These are phyloP conservation scores for Penicillium cosmopolitanum DNA, from an alignment of 495 filamentous ascomycete species.

Conservation along the genomic window DNA sequence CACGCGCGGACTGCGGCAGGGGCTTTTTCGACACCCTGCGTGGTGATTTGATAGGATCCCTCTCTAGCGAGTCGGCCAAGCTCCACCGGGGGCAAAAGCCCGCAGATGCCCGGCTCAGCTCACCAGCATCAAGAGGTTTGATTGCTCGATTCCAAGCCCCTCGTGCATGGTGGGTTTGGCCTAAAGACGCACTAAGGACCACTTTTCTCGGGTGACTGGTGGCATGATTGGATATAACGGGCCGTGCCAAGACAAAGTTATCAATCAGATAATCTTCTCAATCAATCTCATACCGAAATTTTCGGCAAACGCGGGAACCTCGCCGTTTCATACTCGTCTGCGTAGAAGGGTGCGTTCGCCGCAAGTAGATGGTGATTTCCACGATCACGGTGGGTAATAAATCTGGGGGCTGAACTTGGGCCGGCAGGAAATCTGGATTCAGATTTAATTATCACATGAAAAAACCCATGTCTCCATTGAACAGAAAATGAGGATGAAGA, in stretches of 20 bases:
- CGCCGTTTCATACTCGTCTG: neutral
- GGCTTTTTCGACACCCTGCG: slow-evolving; percentile 8
- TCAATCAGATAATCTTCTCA: slow-evolving; percentile 6
- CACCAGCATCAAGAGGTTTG: neutral
- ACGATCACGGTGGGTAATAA: neutral
- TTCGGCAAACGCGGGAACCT: slow-evolving; percentile 7
- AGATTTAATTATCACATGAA: too few relatives aligned
- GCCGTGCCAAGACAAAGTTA: slow-evolving; percentile 5
- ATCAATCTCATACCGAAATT: slow-evolving; percentile 5
- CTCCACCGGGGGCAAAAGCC: slow-evolving; percentile 7
- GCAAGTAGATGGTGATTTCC: neutral
- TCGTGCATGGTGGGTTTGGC: slow-evolving; percentile 6
- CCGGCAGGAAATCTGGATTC: too few relatives aligned
- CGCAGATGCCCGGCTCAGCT: slow-evolving; percentile 4
- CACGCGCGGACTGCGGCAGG: slow-evolving; percentile 12
- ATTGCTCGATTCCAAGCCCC: slow-evolving; percentile 9
- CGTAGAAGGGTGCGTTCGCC: neutral
- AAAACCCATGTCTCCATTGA: too few relatives aligned
- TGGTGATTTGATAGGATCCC: neutral
- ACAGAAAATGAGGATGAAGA: too few relatives aligned
- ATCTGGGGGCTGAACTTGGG: neutral
- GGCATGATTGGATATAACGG: neutral
- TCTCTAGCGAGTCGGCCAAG: slow-evolving; percentile 1
- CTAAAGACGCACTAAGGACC: neutral
- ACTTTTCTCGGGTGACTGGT: neutral